Evolutionary conservation across 2,329 filamentous ascomycete genomes (phyloP).

Genomic region (Nemania serpens): DNA sequence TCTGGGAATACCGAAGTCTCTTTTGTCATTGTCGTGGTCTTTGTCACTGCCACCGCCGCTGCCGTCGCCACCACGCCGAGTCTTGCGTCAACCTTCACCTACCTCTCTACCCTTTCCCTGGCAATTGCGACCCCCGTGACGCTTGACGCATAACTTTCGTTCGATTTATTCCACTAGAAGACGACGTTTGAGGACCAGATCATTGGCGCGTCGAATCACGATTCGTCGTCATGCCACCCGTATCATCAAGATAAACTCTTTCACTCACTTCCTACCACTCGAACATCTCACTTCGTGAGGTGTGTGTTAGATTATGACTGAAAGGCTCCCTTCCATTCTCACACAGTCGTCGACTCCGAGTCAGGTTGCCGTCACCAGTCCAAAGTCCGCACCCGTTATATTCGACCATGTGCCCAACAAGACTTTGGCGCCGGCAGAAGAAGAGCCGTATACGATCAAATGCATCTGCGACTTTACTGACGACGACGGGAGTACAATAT

Average conservation of each 20-base stretch:
- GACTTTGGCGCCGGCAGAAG: conserved; percentile 63
- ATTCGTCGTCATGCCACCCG: conserved; percentile 63
- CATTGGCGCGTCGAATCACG: conserved; percentile 48
- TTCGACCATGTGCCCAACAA: conserved; percentile 51
- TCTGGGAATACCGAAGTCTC: conserved; percentile 30
- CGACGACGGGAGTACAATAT: conserved; percentile 97
- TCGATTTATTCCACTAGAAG: conserved; percentile 20
- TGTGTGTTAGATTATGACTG: conserved; percentile 64
- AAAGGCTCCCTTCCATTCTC: conserved; percentile 58
- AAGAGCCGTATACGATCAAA: conserved; percentile 93
- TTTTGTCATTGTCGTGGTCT: conserved; percentile 38
- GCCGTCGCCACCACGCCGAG: conserved; percentile 18
- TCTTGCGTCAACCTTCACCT: conserved; percentile 11
- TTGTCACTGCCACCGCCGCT: conserved; percentile 28
- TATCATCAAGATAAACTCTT: conserved; percentile 54
- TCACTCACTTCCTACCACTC: conserved; percentile 27
- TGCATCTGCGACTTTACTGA: conserved; percentile 94
- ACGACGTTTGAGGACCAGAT: conserved; percentile 21
- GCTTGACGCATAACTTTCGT: conserved; percentile 19
- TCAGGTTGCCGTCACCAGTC: conserved; percentile 51
- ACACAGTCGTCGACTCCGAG: conserved; percentile 61
- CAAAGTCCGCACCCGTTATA: conserved; percentile 44
- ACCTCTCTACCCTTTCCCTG: conserved; percentile 13
- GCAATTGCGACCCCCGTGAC: conserved; percentile 20
- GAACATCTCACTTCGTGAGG: conserved; percentile 48